Base-by-base conservation (phyloP, 2,329 filamentous ascomycete genomes). In the Ascomycota sp. region DNA sequence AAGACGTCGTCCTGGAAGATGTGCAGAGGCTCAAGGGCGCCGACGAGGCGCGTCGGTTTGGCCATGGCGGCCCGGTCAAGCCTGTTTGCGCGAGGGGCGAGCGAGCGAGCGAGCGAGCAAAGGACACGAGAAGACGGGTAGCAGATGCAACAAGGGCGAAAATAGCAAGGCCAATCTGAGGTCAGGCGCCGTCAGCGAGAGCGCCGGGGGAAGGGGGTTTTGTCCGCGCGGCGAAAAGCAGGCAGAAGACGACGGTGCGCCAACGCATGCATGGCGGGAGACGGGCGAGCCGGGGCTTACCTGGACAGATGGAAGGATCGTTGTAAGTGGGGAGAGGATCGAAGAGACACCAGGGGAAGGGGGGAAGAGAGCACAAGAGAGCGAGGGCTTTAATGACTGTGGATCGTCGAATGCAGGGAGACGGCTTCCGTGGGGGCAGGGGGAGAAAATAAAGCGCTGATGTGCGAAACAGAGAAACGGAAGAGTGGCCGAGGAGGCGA, bases 1-100 rank as follows among this genome's bases (percentile, higher is more conserved):
- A 55, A 59, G 36, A 56, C 54, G 35, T 61, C 53, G 47, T 69
- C 64, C 35, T 63, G 58, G 40, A 56, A 69, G 37, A 68, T 62
- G 23, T 59, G 55, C 24, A 66, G 47, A 28, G 60, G 54, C 48
- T 65, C 59, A 36, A 55, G 51, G 25, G 53, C 50, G 40, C 49
- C 53, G 42, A 50, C 41, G 36, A 58, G 59, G 42, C 54, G 58
- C 47, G 60, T 53, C 42, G 55, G 51, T 52, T 59, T 59, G 56
- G 61, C 62, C 65, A 69, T 69, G 33, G 38, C 48, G 56, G 57
- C 61, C 59, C 12, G 31, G 35, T 33, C 32, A 32, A 25, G 30
- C 26, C 29, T 11, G 26, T 25, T 22, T 20, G 30, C 23, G 22
- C 17, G 21, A 26, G 28, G 34, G 34, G 28, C 30, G 31, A 22